These are phyloP conservation scores for Coemansia asiatica DNA, from an alignment of 192 early-diverging fungal species.

Conservation along the genomic window DNA sequence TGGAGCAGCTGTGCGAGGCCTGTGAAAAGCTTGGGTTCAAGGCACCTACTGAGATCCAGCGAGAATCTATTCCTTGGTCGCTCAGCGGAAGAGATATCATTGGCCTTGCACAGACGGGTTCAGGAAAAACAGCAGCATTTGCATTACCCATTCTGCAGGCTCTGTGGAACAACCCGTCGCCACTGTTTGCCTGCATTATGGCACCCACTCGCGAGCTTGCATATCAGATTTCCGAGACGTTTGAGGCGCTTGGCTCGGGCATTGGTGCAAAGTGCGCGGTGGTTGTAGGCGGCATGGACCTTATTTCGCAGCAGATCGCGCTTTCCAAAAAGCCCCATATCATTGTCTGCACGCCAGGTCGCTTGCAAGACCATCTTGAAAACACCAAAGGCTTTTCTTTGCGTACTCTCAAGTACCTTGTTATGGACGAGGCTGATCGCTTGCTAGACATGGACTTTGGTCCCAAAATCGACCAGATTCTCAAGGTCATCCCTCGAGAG, in stretches of 20 bases:
- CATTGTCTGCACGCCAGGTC: constrained; percentile 92
- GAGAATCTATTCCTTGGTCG: constrained; percentile 86
- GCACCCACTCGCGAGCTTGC: constrained; percentile 97
- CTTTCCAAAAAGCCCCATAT: constrained; percentile 94
- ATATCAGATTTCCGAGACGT: constrained; percentile 90
- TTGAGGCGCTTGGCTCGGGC: constrained; percentile 83
- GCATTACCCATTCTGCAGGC: constrained; percentile 82
- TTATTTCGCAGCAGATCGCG: constrained; percentile 93
- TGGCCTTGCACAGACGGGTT: constrained; percentile 96
- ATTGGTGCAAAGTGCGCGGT: constrained; percentile 93
- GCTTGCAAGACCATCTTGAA: constrained; percentile 93
- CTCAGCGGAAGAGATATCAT: constrained; percentile 92
- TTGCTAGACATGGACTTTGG: constrained; percentile 95
- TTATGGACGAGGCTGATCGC: constrained; percentile 93
- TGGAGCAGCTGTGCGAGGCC: constrained; percentile 83
- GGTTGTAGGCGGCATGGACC: constrained; percentile 95
- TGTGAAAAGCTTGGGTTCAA: constrained; percentile 88
- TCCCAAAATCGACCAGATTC: constrained; percentile 92
- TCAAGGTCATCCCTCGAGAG: constrained; percentile 89
- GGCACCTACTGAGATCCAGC: constrained; percentile 89
- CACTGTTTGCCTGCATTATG: constrained; percentile 93
- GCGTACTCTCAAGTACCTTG: constrained; percentile 86
- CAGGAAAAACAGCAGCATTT: constrained; percentile 87
- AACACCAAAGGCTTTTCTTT: constrained; percentile 98
- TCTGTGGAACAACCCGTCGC: constrained; percentile 84